Conservation (phyloP, 1,284 basidiomycete genomes). For the Laetiporus sulphureus region DNA sequence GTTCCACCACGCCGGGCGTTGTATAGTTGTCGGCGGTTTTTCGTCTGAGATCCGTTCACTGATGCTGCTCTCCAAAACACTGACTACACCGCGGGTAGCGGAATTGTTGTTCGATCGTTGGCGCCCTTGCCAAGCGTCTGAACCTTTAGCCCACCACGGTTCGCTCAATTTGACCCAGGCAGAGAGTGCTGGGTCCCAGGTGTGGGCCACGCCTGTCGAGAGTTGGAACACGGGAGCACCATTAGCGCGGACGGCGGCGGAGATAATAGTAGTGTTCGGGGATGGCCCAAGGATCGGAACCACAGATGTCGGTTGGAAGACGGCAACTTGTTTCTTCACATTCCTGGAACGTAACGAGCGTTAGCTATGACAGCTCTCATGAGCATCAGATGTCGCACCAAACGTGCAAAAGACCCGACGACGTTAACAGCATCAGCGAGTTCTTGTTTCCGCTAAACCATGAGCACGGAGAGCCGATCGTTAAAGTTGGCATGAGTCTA, state of each 20-base stretch:
- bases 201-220: conserved; percentile 67
- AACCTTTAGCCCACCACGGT: conserved; percentile 75
- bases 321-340: conserved; percentile 53
- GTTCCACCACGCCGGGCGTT: conserved; percentile 69
- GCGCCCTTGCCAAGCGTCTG: conserved; percentile 73
- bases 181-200: conserved; percentile 63
- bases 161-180: conserved; percentile 74
- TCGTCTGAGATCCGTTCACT: conserved; percentile 35
- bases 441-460: conserved; percentile 61
- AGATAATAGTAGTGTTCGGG: conserved; percentile 48
- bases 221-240: conserved; percentile 73
- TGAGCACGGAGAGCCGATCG: conserved; percentile 65
- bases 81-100: conserved; percentile 43
- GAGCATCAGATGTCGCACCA: conserved; percentile 45
- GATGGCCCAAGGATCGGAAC: conserved; percentile 48
- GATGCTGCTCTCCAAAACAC: conserved; percentile 50
- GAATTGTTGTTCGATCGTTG: conserved; percentile 38
- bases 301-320: conserved; percentile 63
- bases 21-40: conserved; percentile 24
- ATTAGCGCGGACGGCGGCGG: conserved; percentile 65
- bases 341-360: too few relatives aligned
- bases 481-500: conserved; percentile 70
- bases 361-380: background rate
- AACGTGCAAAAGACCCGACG: conserved; percentile 61
- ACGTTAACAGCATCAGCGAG: conserved; percentile 68